Conservation (phyloP, 306 rosid species). For the Cicer pinnatifidum region DNA sequence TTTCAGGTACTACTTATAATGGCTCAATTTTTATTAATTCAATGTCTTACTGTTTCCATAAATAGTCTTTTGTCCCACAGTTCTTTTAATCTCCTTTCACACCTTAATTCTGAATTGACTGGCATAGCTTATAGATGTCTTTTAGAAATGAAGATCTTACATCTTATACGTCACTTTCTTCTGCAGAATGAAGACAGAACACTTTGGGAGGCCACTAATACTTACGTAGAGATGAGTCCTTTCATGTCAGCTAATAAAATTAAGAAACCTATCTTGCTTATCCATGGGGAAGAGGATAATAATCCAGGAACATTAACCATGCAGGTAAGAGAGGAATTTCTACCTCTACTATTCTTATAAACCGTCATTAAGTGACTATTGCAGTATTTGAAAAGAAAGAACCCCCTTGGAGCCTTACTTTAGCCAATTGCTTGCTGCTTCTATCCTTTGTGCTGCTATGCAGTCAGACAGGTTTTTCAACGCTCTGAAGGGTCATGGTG, state of each 20-base stretch:
- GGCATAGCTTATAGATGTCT: constrained; percentile 34
- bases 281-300: constrained; percentile 98
- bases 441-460: constrained; percentile 40
- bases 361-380: constrained; percentile 18
- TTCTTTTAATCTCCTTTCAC: constrained; percentile 29
- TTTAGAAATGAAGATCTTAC: constrained; percentile 26
- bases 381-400: constrained; percentile 33
- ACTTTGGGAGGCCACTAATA: constrained; percentile 91
- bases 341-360: constrained; percentile 18
- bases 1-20: constrained; percentile 69
- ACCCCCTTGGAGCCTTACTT: constrained; percentile 32
- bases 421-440: constrained; percentile 41
- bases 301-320: constrained; percentile 95
- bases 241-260: constrained; percentile 95
- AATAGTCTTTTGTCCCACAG: not conserved
- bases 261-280: constrained; percentile 93
- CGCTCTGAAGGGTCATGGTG: constrained; percentile 98
- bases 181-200: constrained; percentile 94
- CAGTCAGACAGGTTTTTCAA: constrained; percentile 97
- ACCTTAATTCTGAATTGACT: constrained; percentile 18
- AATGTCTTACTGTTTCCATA: not conserved
- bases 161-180: constrained; percentile 33
- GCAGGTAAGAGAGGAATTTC: constrained; percentile 66
- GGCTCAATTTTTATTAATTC: not conserved
- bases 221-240: constrained; percentile 97